phyloP scores from a whole-genome alignment of 2,329 filamentous ascomycete species.

The Aspergillus fumigatiaffinis region DNA sequence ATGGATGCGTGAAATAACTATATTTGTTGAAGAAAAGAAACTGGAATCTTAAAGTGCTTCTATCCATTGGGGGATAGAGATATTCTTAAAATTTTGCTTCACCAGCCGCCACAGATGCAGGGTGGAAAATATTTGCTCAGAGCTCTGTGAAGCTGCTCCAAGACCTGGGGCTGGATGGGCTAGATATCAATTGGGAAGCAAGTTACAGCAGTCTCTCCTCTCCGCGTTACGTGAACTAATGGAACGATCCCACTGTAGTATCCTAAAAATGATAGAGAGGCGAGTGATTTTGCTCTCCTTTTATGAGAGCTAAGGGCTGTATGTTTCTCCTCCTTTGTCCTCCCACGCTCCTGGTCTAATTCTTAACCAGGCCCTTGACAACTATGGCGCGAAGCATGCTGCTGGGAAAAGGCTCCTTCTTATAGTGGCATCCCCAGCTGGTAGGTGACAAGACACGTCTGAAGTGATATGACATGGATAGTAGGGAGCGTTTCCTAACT shows the following conservation, averaged over 20 bases:
- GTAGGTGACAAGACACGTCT: no score
- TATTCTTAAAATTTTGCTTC: slow-evolving; percentile 69
- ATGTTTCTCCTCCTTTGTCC: slow-evolving; percentile 12
- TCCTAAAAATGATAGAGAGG: no score
- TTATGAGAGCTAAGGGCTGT: no score
- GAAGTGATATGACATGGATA: no score
- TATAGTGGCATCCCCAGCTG: no score
- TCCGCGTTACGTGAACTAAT: no score
- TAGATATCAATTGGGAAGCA: slow-evolving; percentile 42
- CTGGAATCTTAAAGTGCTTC: slow-evolving; percentile 71
- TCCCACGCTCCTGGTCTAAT: slow-evolving; percentile 37
- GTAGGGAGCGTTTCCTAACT: no score
- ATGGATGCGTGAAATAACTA: slow-evolving; percentile 74
- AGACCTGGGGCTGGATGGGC: slow-evolving; percentile 66
- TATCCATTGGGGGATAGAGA: slow-evolving; percentile 83
- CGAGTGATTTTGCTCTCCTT: no score
- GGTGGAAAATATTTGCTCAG: slow-evolving; percentile 61
- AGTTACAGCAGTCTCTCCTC: no score
- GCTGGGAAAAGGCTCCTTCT: no score
- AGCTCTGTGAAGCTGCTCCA: slow-evolving; percentile 70
- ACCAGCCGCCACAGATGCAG: slow-evolving; percentile 58
- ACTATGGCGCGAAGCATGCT: no score
- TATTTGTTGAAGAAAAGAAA: slow-evolving; percentile 71
- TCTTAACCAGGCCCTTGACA: not conserved
- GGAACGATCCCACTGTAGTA: no score